A percentile compares a stretch with the other conserved stretches of the same genome.
phyloP scores from a whole-genome alignment of 768 basidiomycete genomes.

The Clitopilus passeckerianus region DNA sequence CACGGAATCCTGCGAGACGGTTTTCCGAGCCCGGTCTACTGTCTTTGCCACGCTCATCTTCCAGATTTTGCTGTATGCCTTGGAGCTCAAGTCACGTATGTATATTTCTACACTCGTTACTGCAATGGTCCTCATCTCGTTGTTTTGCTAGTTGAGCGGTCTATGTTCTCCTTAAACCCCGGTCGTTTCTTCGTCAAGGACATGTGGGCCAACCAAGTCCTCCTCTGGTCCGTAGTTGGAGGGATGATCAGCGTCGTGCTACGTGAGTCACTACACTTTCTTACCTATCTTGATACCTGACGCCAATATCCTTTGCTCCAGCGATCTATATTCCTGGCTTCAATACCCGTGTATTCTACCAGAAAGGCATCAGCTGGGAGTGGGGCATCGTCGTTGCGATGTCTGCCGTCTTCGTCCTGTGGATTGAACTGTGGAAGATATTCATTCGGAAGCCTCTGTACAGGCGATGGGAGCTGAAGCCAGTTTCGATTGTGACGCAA shows the following conservation, averaged over 20 bases:
- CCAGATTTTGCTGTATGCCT: constrained; percentile 28
- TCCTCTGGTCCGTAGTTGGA: constrained; percentile 27
- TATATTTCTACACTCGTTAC: not conserved
- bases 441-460: constrained; percentile 21
- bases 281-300: not conserved
- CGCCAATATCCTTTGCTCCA: constrained; percentile 5
- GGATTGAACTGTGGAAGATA: constrained; percentile 36
- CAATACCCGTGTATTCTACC: constrained; percentile 32
- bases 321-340: constrained; percentile 33
- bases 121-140: not conserved
- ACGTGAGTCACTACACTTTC: constrained; percentile 19
- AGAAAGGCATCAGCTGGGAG: constrained; percentile 31
- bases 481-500: not conserved
- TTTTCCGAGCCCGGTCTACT: constrained; percentile 30
- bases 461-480: constrained; percentile 18
- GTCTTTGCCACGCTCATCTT: constrained; percentile 33
- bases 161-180: constrained; percentile 29
- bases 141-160: constrained; percentile 26
- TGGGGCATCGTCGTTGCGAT: constrained; percentile 33
- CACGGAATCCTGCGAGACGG: constrained; percentile 19
- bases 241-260: constrained; percentile 32
- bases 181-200: constrained; percentile 29
- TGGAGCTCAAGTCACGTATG: constrained; percentile 33
- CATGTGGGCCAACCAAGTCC: constrained; percentile 27
- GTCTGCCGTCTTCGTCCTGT: constrained; percentile 27